Percentiles rank a stretch among this genome's conserved stretches.
These are phyloP conservation scores for Pisolithus sp. DNA, from an alignment of 768 basidiomycete genomes.

Conservation along the genomic window DNA sequence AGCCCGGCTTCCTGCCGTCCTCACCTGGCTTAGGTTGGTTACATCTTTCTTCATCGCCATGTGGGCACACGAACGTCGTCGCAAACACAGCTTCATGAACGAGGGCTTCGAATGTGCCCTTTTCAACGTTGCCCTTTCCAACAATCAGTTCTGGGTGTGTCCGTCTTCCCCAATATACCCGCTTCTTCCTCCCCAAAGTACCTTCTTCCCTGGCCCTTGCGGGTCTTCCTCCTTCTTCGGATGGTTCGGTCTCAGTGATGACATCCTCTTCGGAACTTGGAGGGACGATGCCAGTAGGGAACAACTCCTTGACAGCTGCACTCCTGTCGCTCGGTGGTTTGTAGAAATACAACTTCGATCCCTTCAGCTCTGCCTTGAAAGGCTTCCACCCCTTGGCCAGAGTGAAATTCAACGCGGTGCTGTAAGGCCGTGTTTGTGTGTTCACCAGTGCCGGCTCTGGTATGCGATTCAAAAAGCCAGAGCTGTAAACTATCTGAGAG, in stretches of 20 bases:
- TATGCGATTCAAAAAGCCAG: slow-evolving; percentile 72
- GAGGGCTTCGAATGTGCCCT: slow-evolving; percentile 73
- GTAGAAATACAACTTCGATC: slow-evolving; percentile 80
- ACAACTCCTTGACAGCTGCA: slow-evolving; percentile 63
- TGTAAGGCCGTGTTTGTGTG: slow-evolving; percentile 24
- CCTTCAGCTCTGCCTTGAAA: slow-evolving; percentile 77
- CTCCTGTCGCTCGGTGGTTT: slow-evolving; percentile 71
- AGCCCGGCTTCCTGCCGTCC: slow-evolving; percentile 30
- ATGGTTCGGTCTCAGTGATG: slow-evolving; percentile 18
- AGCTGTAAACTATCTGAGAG: slow-evolving; percentile 73
- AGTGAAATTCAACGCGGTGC: slow-evolving; percentile 28
- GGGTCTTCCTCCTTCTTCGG: slow-evolving; percentile 21
- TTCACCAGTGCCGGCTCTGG: slow-evolving; percentile 38
- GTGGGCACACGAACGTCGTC: slow-evolving; percentile 46
- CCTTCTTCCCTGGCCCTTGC: slow-evolving; percentile 32
- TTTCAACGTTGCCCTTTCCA: slow-evolving; percentile 39
- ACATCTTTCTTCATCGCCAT: slow-evolving; percentile 10
- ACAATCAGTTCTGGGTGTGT: slow-evolving; percentile 67
- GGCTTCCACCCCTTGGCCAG: slow-evolving; percentile 79
- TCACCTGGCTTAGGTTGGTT: slow-evolving; percentile 13
- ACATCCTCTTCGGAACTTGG: slow-evolving; percentile 45
- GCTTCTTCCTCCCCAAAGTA: slow-evolving; percentile 41
- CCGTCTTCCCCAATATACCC: slow-evolving; percentile 72
- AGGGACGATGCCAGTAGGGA: slow-evolving; percentile 59
- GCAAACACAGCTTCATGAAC: slow-evolving; percentile 78